These are phyloP conservation scores for Pleurozium schreberi DNA, from an alignment of 225 moss, liverwort and hornwort genomes.

Conservation along the genomic window DNA sequence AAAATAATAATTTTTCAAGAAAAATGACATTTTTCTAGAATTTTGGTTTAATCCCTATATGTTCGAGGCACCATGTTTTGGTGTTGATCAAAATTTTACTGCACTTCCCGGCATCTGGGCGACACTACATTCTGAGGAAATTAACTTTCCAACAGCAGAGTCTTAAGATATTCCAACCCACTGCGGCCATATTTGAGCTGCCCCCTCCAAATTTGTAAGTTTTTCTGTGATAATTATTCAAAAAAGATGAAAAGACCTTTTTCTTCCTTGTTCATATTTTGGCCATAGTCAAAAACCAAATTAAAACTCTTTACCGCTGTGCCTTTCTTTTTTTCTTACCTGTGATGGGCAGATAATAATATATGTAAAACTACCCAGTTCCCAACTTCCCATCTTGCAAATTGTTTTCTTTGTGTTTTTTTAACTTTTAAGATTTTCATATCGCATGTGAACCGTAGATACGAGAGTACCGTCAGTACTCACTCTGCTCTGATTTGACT, in stretches of 20 bases:
- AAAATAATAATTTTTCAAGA: no score
- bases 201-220: neutral
- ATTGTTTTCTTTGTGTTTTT: neutral
- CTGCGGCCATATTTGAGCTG: no score
- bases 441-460: neutral
- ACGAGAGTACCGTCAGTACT: neutral
- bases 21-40: no score
- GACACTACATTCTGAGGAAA: no score
- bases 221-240: neutral
- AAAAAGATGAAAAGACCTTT: no score
- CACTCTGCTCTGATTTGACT: neutral
- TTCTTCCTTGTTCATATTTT: neutral
- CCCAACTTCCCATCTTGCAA: no score
- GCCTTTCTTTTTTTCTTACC: neutral
- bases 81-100: neutral
- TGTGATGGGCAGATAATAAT: neutral
- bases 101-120: fast-evolving
- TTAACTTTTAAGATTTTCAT: neutral
- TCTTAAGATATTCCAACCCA: neutral
- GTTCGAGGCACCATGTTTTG: neutral
- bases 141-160: neutral
- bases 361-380: neutral
- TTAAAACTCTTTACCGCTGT: neutral
- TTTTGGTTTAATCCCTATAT: neutral
- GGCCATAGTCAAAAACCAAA: neutral